Evolutionary conservation across 495 filamentous ascomycete species (phyloP), one percentile per base, ranked within the genome.

Genomic region (Apiosordaria backusii): DNA sequence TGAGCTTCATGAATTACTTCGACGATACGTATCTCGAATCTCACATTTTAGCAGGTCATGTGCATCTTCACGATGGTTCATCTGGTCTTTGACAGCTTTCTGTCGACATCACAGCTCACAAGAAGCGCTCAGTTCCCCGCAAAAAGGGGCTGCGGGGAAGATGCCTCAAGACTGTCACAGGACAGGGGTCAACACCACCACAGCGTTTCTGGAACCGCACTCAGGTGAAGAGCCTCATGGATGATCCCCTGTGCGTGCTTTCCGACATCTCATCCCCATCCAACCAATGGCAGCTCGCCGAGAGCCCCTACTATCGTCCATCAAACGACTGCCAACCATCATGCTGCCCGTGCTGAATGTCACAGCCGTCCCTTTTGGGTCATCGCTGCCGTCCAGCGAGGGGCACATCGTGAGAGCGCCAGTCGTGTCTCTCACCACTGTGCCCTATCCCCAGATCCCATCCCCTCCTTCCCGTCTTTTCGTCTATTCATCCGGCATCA

Each of bases 131-230:
- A n/a, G 35, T 60, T 68, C 67, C 25, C 69, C 65, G 61, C 64
- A 65, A 61, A 63, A 52, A 6, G 23, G 26, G 22, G 57, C 58
- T 57, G 65, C 66, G 57, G 57, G 54, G 50, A 50, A 35, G 57
- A 18, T 81, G 81, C 80, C 70, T 82, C 81, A 83, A 73, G 66
- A 73, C 71, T 78, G 81, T 82, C 76, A 71, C 79, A 83, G 73
- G 74, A 80, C 81, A 79, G 77, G 81, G 80, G 72, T 77, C 57
- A 63, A 26, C 64, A 27, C 59, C 59, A 29, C 24, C 50, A 29
- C 45, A 27, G 63, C 68, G 63, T 23, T 67, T 22, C 65, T 63
- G 35, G 62, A 67, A 67, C 67, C 70, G 58, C 67, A 67, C 25
- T 29, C 16, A 16, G 63, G 40, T 24, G 19, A 68, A 71, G 70